Base-by-base conservation (phyloP, 768 basidiomycete species). In the Pleurotus cornucopiae region DNA sequence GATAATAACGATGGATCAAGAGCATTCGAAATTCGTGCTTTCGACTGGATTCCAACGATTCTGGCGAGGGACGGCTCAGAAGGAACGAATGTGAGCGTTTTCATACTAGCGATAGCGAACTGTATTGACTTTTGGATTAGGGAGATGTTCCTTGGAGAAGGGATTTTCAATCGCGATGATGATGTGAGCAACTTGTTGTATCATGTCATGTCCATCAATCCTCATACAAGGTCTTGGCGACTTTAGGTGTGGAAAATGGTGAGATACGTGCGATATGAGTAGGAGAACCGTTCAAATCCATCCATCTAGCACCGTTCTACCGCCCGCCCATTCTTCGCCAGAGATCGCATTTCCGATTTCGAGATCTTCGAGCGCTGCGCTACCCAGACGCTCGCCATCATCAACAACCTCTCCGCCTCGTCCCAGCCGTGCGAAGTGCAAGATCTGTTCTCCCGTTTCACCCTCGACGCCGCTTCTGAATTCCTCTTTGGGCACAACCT, bases 161-260 rank as follows among this genome's bases (percentile, higher is more conserved):
- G 88, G 2, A 89, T 91, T 39, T 91, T 91, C 67, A 89, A 89
- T 60, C 78, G 87, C 13, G 88, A 89, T 66, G 88, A 86, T 61
- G 81, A 84, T 69, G 84, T 83, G 64, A 69, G 74, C 59, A 34
- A 34, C 7, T 3, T 34, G 2, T 34, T 7, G 30, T 34, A 34
- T 34, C 30, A 34, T 34, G 11, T 34, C 30, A 34, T 47, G 46
- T 0, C 43, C 16, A 5, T 16, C n/a, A n/a, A 39, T 40, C 21
- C 39, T 12, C 5, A 39, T 14, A 14, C n/a, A 53, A 30, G 13
- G 13, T 39, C 37, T 11, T 3, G 14, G 16, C 23, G 20, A 13
- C 30, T n/a, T 21, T 45, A 40, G 48, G n/a, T 70, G 58, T 89
- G 86, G 86, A 86, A 84, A 72, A 79, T 77, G 71, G 86, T 88